Percentiles rank a stretch among this genome's conserved stretches.
Evolutionary conservation across 306 rosid species (phyloP).

Genomic region (Cicer pinnatifidum): DNA sequence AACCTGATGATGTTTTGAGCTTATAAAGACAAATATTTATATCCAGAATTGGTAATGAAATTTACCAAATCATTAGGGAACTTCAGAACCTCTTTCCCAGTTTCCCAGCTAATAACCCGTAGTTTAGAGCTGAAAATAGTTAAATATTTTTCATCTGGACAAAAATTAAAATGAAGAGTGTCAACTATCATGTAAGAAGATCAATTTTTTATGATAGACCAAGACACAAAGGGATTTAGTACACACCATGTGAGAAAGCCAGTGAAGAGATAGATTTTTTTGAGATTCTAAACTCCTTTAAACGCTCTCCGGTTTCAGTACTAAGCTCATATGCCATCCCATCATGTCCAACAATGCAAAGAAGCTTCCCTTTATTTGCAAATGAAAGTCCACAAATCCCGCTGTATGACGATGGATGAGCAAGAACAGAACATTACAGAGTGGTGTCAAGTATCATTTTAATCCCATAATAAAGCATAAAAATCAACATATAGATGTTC

Average conservation of each 20-base stretch:
- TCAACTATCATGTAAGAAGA: constrained; percentile 33
- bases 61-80: constrained; percentile 54
- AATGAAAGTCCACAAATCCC: constrained; percentile 59
- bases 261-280: constrained; percentile 53
- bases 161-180: constrained; percentile 36
- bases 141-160: constrained; percentile 57
- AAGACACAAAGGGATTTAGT: constrained; percentile 37
- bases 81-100: constrained; percentile 52
- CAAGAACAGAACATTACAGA: constrained; percentile 23
- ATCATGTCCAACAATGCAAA: constrained; percentile 53
- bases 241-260: constrained; percentile 62
- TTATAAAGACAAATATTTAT: constrained; percentile 35
- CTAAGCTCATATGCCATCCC: constrained; percentile 54
- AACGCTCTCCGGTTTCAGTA: constrained; percentile 52
- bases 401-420: constrained; percentile 42
- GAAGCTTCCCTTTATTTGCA: constrained; percentile 49
- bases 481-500: constrained; percentile 27
- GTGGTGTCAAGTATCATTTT: not conserved
- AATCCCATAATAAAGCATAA: not conserved
- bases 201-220: constrained; percentile 20
- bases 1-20: constrained; percentile 31
- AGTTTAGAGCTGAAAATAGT: constrained; percentile 54
- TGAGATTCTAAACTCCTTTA: constrained; percentile 55
- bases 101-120: constrained; percentile 55
- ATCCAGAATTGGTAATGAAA: constrained; percentile 28